Evolutionary conservation across 1,139 yeast genomes (phyloP), one percentile per base, ranked within the genome.

Genomic region (Ogataea hybrid): DNA sequence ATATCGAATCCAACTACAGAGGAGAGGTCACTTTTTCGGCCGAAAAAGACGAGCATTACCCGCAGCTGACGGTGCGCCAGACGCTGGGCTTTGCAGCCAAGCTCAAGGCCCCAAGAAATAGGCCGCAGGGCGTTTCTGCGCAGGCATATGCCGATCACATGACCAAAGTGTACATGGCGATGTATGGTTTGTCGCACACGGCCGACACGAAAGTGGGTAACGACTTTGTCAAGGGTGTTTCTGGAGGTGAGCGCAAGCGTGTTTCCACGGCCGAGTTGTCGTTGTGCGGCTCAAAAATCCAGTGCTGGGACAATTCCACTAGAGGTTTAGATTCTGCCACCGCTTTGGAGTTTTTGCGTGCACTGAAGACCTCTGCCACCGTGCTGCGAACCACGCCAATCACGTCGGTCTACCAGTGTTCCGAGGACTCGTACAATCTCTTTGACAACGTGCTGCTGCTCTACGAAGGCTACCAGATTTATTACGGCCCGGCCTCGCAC

Each of bases 281-380:
- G 53, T 78, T 81, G 15, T 71, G 77, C 60, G 66, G 75, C 39
- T 83, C 79, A 17, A 67, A 77, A 14, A 63, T 81, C 36, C 79
- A 79, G 54, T 76, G 82, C 58, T 82, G 85, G 84, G 89, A 81
- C 67, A 81, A 81, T 56, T 81, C 87, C n/a, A 81, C 88, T n/a
- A 71, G 87, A 63, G 88, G 88, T 58, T 69, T 81, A 47, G 88
- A 81, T 66, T 81, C 88, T 17, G 78, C 86, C 7, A 81, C 88
- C 16, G 88, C 88, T 20, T 69, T 81, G 52, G 87, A 81, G 56
- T 81, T 74, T 56, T 70, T 77, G 16, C 75, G 72, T 57, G 83
- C 84, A 39, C 69, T 81, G 33, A 75, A 84, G 59, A 72, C 81
- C 2, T 70, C 79, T 15, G 79, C 87, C 12, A 75, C 74, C 50